Evolutionary conservation across 495 filamentous ascomycete species (phyloP).

Genomic region (Wilcoxina mikolae): DNA sequence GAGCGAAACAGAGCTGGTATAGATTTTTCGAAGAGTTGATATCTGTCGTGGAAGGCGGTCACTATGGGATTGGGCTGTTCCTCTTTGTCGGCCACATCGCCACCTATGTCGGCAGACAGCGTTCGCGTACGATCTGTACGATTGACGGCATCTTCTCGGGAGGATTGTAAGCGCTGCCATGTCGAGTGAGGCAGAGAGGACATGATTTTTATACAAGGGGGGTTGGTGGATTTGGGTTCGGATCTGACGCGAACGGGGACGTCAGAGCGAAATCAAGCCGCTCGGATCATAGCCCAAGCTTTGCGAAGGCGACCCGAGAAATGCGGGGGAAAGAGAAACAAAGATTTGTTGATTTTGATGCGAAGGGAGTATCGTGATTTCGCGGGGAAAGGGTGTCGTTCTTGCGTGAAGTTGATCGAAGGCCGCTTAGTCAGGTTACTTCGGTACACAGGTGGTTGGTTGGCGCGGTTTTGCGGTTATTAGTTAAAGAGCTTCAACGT

Average conservation of each 20-base stretch:
- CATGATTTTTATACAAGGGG: conserved; percentile 20
- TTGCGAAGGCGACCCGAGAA: conserved; percentile 19
- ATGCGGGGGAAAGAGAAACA: neutral
- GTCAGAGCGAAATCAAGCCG: conserved; percentile 27
- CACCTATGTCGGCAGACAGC: conserved; percentile 25
- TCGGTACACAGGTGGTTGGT: neutral
- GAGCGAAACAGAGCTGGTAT: conserved; percentile 25
- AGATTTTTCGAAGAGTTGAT: conserved; percentile 22
- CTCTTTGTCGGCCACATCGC: conserved; percentile 37
- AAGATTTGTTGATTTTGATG: neutral
- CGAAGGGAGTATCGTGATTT: conserved; percentile 15
- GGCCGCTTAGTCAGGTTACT: neutral
- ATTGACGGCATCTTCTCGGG: conserved; percentile 21
- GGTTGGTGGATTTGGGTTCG: conserved; percentile 17
- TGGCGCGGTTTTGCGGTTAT: neutral
- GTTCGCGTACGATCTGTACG: conserved; percentile 24
- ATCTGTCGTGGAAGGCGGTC: conserved; percentile 23
- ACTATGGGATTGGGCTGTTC: conserved; percentile 29
- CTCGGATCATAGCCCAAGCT: conserved; percentile 30
- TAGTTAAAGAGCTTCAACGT: too few species aligned
- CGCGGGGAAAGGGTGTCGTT: conserved; percentile 24
- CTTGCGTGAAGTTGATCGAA: neutral
- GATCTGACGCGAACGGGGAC: conserved; percentile 26
- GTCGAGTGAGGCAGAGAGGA: conserved; percentile 20
- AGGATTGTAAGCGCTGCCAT: conserved; percentile 26